Evolutionary conservation across 441 rosid genomes (phyloP).

Genomic region (Erodium trifolium): DNA sequence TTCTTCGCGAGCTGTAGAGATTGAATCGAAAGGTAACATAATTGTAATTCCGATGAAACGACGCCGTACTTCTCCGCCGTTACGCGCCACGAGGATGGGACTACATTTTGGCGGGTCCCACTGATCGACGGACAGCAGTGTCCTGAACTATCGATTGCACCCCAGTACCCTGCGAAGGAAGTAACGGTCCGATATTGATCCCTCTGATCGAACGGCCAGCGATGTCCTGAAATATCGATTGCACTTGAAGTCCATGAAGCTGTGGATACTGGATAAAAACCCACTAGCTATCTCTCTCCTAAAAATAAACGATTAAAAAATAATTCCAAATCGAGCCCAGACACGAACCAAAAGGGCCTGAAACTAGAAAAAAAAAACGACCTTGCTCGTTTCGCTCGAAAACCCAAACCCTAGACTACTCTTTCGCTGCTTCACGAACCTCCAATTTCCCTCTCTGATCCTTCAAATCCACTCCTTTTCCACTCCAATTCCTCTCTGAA

Average conservation of each 20-base stretch:
- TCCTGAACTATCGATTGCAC: background rate
- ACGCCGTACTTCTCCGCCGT: background rate
- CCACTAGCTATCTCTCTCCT: background rate
- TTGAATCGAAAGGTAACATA: too few species aligned
- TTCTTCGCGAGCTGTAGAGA: background rate
- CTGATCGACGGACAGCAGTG: background rate
- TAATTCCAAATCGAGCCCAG: background rate
- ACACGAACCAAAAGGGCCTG: background rate
- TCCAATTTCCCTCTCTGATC: slow-evolving; percentile 1
- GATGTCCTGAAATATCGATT: too few species aligned
- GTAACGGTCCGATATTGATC: too few species aligned
- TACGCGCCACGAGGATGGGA: background rate
- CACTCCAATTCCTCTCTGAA: slow-evolving; percentile 5
- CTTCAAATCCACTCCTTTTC: too few species aligned
- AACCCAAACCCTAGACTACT: slow-evolving; percentile 8
- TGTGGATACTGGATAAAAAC: too few species aligned
- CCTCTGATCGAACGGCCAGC: too few species aligned
- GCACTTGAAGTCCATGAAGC: too few species aligned
- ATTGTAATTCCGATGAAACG: background rate
- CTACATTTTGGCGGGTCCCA: background rate
- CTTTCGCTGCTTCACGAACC: background rate
- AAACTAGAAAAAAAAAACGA: background rate
- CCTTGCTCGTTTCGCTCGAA: background rate
- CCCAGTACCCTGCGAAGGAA: background rate
- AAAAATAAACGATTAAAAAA: too few species aligned